These are phyloP conservation scores for Fraxinus dipetala DNA, from an alignment of 305 asterid species.

Conservation along the genomic window DNA sequence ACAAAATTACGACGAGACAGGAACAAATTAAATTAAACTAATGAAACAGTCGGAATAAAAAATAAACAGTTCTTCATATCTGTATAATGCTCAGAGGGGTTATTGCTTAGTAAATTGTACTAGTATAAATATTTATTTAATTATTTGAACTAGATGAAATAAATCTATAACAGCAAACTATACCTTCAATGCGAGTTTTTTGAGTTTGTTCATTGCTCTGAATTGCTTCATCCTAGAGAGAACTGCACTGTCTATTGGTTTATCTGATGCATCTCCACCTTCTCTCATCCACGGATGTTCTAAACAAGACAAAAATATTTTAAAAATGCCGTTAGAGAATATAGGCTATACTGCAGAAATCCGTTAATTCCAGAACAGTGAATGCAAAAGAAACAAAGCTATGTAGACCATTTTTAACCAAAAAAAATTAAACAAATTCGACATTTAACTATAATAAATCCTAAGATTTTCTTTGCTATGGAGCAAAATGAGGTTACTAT, in stretches of 20 bases:
- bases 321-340: neutral
- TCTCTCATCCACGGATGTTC: constrained; percentile 89
- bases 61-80: neutral
- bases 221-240: constrained; percentile 86
- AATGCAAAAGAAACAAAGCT: neutral
- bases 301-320: constrained; percentile 15
- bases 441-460: neutral
- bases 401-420: neutral
- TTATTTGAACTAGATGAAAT: neutral
- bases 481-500: neutral
- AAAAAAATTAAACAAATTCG: neutral
- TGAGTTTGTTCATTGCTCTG: constrained; percentile 89
- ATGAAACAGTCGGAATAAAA: neutral
- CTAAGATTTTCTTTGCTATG: neutral
- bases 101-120: neutral
- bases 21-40: neutral
- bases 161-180: neutral
- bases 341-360: neutral
- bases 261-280: constrained; percentile 82
- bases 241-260: constrained; percentile 78
- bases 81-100: neutral
- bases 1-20: neutral
- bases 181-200: constrained; percentile 85
- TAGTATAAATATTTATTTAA: neutral
- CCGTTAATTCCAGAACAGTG: neutral